Evolutionary conservation across 73 alveolate genomes (phyloP).

Genomic region (Tetrahymena borealis): DNA sequence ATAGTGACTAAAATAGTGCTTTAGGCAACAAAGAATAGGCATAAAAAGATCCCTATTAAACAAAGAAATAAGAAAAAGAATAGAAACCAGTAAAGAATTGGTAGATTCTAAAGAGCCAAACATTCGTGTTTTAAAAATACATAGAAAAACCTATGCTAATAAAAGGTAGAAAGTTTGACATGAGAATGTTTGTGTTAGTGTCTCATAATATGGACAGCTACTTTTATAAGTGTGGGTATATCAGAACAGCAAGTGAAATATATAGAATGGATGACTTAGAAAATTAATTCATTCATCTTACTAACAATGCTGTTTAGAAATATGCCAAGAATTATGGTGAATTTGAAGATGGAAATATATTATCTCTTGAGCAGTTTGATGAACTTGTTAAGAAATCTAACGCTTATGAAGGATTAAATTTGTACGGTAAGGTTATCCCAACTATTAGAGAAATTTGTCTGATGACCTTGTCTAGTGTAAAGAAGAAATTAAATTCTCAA

Average conservation of each 20-base stretch:
- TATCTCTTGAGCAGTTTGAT: slow-evolving; percentile 58
- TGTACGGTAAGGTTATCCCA: slow-evolving; percentile 2
- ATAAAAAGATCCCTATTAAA: not conserved
- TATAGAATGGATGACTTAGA: slow-evolving; percentile 45
- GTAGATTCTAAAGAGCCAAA: not conserved
- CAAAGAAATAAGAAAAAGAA: not conserved
- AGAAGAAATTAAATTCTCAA: slow-evolving; percentile 49
- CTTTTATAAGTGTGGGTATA: slow-evolving; percentile 72
- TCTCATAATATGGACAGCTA: slow-evolving; percentile 55
- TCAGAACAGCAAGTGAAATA: slow-evolving; percentile 61
- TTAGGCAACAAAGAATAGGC: not conserved
- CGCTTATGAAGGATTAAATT: not conserved
- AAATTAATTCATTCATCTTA: slow-evolving; percentile 67
- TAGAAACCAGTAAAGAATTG: not conserved
- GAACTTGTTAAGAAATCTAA: slow-evolving; percentile 27
- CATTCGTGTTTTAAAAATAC: slow-evolving; percentile 61
- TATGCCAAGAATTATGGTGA: slow-evolving; percentile 59
- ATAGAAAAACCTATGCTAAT: slow-evolving; percentile 74
- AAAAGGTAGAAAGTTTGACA: slow-evolving; percentile 72
- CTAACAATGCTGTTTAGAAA: slow-evolving; percentile 77
- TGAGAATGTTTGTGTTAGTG: slow-evolving; percentile 76
- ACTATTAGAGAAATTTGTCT: slow-evolving; percentile 31
- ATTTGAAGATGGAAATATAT: slow-evolving; percentile 77
- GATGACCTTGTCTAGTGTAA: slow-evolving; percentile 38
- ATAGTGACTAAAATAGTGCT: not conserved